Percentiles rank a stretch among this genome's conserved stretches.
Evolutionary conservation across 345 rosid genomes (phyloP).

Genomic region (Citrus australasica): DNA sequence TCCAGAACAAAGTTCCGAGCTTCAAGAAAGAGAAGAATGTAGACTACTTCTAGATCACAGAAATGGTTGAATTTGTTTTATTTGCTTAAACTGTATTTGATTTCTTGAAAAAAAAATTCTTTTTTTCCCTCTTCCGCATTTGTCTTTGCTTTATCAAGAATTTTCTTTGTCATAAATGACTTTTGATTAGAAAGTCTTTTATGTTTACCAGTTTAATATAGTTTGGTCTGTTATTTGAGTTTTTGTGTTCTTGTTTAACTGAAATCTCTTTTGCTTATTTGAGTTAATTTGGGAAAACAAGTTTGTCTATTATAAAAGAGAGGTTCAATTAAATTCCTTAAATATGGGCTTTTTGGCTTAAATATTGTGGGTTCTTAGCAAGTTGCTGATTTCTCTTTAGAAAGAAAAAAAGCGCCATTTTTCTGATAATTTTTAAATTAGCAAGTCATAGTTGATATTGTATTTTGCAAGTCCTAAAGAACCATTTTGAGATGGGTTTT

Average conservation of each 20-base stretch:
- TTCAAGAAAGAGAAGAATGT: slow-evolving; percentile 9
- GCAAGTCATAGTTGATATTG: slow-evolving; percentile 1
- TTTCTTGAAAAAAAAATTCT: background rate
- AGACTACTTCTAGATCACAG: background rate
- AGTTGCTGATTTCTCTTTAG: background rate
- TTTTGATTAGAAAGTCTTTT: slow-evolving; percentile 2
- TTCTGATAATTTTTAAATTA: slow-evolving; percentile 7
- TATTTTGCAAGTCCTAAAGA: slow-evolving; percentile 10
- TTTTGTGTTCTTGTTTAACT: background rate
- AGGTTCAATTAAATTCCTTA: slow-evolving; percentile 3
- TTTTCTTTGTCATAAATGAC: slow-evolving; percentile 1
- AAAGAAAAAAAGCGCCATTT: background rate
- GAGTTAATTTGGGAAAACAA: background rate
- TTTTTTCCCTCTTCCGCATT: background rate
- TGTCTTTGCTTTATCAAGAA: slow-evolving; percentile 9
- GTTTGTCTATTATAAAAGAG: background rate
- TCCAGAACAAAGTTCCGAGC: slow-evolving; percentile 11
- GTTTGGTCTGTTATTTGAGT: no score
- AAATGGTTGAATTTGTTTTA: slow-evolving; percentile 11
- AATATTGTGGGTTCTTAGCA: slow-evolving; percentile 2
- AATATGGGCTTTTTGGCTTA: background rate
- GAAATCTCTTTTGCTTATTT: background rate
- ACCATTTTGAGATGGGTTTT: slow-evolving; percentile 25
- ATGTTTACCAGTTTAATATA: no score
- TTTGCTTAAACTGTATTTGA: background rate